Percentiles rank a stretch among this genome's conserved stretches.
phyloP scores from a whole-genome alignment of 192 early-diverging fungal genomes.

The Backusella tuberculispora region DNA sequence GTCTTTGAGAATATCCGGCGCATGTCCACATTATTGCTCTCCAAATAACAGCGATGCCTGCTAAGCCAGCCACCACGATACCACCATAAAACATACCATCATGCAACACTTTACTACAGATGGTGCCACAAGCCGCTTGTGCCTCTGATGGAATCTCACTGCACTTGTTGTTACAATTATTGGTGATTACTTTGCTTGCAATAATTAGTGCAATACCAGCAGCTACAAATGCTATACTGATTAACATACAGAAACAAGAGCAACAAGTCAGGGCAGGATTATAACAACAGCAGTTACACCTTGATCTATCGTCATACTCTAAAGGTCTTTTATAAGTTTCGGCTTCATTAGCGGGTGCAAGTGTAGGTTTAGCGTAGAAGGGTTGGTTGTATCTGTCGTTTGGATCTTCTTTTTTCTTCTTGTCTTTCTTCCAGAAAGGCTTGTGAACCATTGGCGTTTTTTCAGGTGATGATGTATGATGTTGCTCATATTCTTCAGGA shows the following conservation, averaged over 20 bases:
- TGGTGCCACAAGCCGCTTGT: constrained; percentile 22
- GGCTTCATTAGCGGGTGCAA: constrained; percentile 32
- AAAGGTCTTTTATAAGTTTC: constrained; percentile 25
- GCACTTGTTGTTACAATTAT: constrained; percentile 35
- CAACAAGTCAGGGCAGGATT: constrained; percentile 39
- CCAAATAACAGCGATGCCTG: constrained; percentile 38
- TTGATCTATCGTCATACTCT: background rate
- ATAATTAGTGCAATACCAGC: constrained; percentile 41
- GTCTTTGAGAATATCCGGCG: constrained; percentile 20
- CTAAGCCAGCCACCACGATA: constrained; percentile 34
- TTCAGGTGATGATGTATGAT: background rate
- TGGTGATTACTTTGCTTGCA: constrained; percentile 29
- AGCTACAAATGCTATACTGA: constrained; percentile 32
- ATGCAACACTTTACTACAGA: constrained; percentile 31
- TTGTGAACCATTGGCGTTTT: background rate
- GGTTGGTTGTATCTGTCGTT: constrained; percentile 1
- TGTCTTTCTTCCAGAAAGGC: constrained; percentile 9
- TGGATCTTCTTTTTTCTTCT: constrained; percentile 17
- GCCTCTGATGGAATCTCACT: background rate
- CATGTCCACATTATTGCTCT: constrained; percentile 35
- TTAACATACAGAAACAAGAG: constrained; percentile 41
- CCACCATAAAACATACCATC: constrained; percentile 42
- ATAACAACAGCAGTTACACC: constrained; percentile 35
- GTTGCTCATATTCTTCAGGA: background rate
- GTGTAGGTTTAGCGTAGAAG: background rate